A percentile compares a stretch with the other conserved stretches of the same genome.
Conservation (phyloP, 1,284 basidiomycete genomes). For the Pterulicium gracile region DNA sequence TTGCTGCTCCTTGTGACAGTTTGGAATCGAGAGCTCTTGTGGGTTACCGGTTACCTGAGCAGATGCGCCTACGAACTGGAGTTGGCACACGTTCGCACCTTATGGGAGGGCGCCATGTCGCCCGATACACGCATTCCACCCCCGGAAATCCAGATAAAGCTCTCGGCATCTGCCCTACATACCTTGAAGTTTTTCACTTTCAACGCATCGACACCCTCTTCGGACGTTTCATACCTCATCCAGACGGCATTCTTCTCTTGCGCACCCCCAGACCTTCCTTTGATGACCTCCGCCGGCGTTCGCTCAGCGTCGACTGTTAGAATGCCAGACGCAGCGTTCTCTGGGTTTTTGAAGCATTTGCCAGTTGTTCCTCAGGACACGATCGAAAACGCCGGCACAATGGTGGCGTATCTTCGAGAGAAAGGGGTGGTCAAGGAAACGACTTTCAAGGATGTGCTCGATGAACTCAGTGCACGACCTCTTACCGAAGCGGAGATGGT, state of each 20-base stretch:
- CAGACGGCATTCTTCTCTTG: slow-evolving; percentile 81
- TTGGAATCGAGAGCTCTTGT: slow-evolving; percentile 85
- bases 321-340: slow-evolving; percentile 66
- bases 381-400: slow-evolving; percentile 48
- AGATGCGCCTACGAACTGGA: slow-evolving; percentile 86
- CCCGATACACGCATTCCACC: slow-evolving; percentile 17
- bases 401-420: slow-evolving; percentile 58
- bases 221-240: slow-evolving; percentile 71
- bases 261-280: slow-evolving; percentile 40
- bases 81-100: slow-evolving; percentile 43
- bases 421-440: slow-evolving; percentile 75
- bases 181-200: slow-evolving; percentile 87
- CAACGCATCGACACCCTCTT: slow-evolving; percentile 77
- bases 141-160: slow-evolving; percentile 34
- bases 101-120: slow-evolving; percentile 43
- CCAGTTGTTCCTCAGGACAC: slow-evolving; percentile 68
- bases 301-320: slow-evolving; percentile 64
- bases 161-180: slow-evolving; percentile 67
- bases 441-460: slow-evolving; percentile 78
- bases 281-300: slow-evolving; percentile 79
- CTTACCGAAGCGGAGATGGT: slow-evolving; percentile 69
- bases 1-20: no score
- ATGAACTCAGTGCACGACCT: slow-evolving; percentile 68
- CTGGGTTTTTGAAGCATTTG: slow-evolving; percentile 72
- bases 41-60: slow-evolving; percentile 73